Evolutionary conservation across 345 rosid species (phyloP).

Genomic region (Ceriops tagal): DNA sequence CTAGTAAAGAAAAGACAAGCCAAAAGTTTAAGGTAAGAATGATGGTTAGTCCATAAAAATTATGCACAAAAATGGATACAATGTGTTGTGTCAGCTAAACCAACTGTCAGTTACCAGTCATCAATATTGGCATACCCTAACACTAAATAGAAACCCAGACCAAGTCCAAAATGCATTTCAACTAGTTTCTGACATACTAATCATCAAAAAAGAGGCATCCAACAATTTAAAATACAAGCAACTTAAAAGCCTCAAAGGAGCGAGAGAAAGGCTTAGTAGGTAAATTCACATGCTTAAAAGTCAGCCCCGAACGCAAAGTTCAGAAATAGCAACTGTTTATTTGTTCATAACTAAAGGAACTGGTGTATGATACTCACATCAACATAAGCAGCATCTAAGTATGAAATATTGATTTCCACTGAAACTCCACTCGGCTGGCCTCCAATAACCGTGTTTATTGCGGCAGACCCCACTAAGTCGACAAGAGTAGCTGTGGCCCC

Average conservation of each 20-base stretch:
- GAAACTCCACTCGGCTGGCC: conserved; percentile 55
- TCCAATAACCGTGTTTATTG: conserved; percentile 48
- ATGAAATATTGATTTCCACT: conserved; percentile 79
- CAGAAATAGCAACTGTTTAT: too few relatives aligned
- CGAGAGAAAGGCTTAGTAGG: too few relatives aligned
- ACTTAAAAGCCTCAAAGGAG: too few relatives aligned
- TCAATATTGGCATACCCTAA: not conserved
- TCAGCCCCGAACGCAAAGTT: too few relatives aligned
- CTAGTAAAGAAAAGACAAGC: too few relatives aligned
- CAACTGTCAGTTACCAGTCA: not conserved
- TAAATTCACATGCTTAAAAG: too few relatives aligned
- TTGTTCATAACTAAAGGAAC: too few relatives aligned
- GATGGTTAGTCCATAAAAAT: too few relatives aligned
- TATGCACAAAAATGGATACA: too few relatives aligned
- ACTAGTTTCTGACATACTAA: not conserved
- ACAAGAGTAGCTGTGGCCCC: conserved; percentile 91
- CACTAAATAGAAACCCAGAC: not conserved
- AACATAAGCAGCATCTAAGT: conserved; percentile 77
- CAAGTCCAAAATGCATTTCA: not conserved
- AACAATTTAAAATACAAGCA: not conserved
- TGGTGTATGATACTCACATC: conserved; percentile 35
- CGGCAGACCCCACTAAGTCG: conserved; percentile 85
- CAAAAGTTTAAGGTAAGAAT: too few relatives aligned
- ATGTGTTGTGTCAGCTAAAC: not conserved
- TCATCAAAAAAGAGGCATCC: not conserved